Evolutionary conservation across 305 asterid species (phyloP).

Genomic region (Caryopteris hybrid): DNA sequence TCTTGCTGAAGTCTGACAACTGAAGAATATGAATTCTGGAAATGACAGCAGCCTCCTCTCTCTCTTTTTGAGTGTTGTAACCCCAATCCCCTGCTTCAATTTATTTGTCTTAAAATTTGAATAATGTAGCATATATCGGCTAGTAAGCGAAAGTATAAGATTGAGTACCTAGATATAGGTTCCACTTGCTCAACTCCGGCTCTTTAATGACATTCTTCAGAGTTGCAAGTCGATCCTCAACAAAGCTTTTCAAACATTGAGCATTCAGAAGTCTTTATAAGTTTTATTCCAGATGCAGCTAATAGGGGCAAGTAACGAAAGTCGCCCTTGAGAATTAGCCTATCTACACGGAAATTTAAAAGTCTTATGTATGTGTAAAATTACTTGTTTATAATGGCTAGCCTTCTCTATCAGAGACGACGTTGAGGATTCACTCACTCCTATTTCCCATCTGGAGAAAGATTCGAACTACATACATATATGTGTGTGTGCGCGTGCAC

Average conservation of each 20-base stretch:
- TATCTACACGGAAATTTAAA: neutral
- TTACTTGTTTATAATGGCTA: too few species aligned
- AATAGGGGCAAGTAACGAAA: neutral
- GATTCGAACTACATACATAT: too few species aligned
- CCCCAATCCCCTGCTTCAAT: conserved; percentile 82
- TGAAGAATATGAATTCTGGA: conserved; percentile 56
- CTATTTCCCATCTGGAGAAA: too few species aligned
- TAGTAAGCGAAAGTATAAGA: neutral
- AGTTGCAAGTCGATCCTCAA: conserved; percentile 85
- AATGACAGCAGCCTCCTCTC: conserved; percentile 72
- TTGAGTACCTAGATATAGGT: conserved; percentile 71
- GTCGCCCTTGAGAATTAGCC: neutral
- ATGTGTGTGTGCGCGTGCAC: too few species aligned
- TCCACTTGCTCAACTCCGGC: conserved; percentile 74
- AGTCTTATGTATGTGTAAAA: too few species aligned
- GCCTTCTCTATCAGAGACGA: too few species aligned
- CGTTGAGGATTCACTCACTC: too few species aligned
- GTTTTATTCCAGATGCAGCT: neutral
- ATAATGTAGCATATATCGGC: neutral
- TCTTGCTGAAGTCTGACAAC: conserved; percentile 63
- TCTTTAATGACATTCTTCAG: conserved; percentile 84
- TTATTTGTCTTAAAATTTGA: conserved; percentile 9
- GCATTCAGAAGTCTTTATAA: neutral
- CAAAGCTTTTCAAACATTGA: conserved; percentile 54
- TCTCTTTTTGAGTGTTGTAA: conserved; percentile 76